Evolutionary conservation across 2,329 filamentous ascomycete species (phyloP), one percentile per base, ranked within the genome.

Genomic region (Leptographium procerum): DNA sequence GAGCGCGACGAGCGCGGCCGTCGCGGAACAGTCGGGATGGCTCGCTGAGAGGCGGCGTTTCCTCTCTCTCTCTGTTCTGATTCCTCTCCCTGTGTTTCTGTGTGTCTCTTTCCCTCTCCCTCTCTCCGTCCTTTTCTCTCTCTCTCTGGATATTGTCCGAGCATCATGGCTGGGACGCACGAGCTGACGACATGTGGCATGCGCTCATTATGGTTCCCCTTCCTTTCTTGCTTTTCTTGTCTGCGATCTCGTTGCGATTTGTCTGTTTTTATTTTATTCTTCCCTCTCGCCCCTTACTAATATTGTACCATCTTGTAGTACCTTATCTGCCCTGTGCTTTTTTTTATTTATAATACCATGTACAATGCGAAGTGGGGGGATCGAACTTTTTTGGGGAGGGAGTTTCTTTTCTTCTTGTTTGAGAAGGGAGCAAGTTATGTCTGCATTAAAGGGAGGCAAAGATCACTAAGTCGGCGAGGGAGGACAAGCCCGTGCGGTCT

Each of bases 1-100:
- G 57, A 62, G 14, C 62, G 61, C 13, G 57, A 62, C 22, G 68
- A 68, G 58, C 62, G 66, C 24, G 58, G 59, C 16, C 65, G 67
- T 22, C 62, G 67, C 13, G 64, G 63, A 14, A 68, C 57, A 2
- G 29, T 59, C 13, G 57, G 57, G 29, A n/a, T 56, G 34, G 54
- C 57, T 5, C 47, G 45, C 7, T 59, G 33, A 57, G 45, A 22
- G 7, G 16, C 9, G 22, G 33, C 36, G 3, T 40, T 40, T 40
- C 36, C 36, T 40, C n/a, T n/a, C n/a, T n/a, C n/a, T n/a, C n/a
- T n/a, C n/a, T n/a, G n/a, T n/a, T n/a, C n/a, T n/a, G n/a, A n/a
- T n/a, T n/a, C n/a, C n/a, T n/a, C n/a, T n/a, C n/a, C n/a, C n/a
- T n/a, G n/a, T n/a, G n/a, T n/a, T n/a, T n/a, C n/a, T n/a, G n/a